Conservation (phyloP, 2,329 filamentous ascomycete species). For the Chalaropsis thielavioides region DNA sequence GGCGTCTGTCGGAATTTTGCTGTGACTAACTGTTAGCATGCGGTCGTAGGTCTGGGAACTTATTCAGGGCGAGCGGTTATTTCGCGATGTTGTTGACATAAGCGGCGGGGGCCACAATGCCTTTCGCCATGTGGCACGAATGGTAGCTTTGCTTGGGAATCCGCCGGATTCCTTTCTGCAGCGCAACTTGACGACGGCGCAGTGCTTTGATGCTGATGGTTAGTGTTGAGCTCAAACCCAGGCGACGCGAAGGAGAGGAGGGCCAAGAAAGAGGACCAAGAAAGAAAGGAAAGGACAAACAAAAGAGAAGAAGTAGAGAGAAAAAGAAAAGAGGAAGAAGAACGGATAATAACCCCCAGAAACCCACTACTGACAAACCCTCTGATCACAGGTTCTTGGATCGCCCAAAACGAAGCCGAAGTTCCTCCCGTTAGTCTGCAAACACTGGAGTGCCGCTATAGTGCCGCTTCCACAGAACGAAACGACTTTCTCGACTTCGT, state of each 20-base stretch:
- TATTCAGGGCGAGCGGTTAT: constrained; percentile 11
- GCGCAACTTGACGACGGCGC: not conserved
- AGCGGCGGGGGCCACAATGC: constrained; percentile 11
- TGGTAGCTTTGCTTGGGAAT: constrained; percentile 15
- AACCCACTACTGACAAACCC: not conserved
- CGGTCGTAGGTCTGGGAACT: constrained; percentile 14
- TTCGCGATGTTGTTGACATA: constrained; percentile 9
- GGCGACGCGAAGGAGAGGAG: not conserved
- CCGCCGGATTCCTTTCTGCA: constrained; percentile 11
- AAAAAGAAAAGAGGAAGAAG: not conserved
- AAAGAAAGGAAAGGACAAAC: not conserved
- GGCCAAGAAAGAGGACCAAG: not conserved
- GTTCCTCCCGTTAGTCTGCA: constrained; percentile 11
- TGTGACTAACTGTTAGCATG: not conserved
- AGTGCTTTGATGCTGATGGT: constrained; percentile 16
- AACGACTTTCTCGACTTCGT: constrained; percentile 14
- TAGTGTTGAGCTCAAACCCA: not conserved
- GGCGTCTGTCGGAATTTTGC: not conserved
- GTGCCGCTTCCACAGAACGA: not conserved
- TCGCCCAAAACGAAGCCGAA: constrained; percentile 14
- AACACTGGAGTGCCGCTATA: constrained; percentile 12
- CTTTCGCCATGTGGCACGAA: constrained; percentile 14
- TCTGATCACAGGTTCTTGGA: constrained; percentile 10
- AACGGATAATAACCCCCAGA: not conserved
- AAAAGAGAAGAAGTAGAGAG: not conserved